These are phyloP conservation scores for Agapanthus africanus DNA, from an alignment of 106 monocot species.

Conservation along the genomic window DNA sequence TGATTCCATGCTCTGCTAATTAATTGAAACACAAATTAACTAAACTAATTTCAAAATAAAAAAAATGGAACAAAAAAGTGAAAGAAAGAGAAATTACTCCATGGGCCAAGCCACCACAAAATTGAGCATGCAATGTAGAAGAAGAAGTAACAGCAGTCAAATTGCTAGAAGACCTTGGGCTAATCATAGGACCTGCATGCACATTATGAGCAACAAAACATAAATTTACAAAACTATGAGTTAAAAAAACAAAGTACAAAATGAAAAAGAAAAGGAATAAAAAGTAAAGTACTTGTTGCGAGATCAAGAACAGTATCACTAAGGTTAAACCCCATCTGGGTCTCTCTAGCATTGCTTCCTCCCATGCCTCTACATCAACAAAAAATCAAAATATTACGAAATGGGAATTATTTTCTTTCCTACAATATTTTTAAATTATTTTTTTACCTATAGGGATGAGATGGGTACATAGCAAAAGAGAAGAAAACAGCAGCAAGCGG, in stretches of 20 bases:
- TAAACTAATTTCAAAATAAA: slow-evolving; percentile 6
- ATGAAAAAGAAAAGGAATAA: no score
- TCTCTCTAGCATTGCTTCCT: slow-evolving; percentile 11
- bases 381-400: background rate
- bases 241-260: background rate
- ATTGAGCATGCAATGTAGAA: slow-evolving; percentile 26
- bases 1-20: slow-evolving; percentile 21
- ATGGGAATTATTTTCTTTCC: background rate
- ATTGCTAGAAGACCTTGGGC: slow-evolving; percentile 66
- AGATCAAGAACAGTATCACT: slow-evolving; percentile 52
- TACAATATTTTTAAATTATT: background rate
- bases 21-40: background rate
- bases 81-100: slow-evolving; percentile 17
- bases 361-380: slow-evolving; percentile 25
- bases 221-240: slow-evolving; percentile 3
- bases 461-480: slow-evolving; percentile 37
- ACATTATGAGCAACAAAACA: no score
- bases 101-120: slow-evolving; percentile 29
- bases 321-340: slow-evolving; percentile 40
- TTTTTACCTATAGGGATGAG: slow-evolving; percentile 33
- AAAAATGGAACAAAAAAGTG: background rate
- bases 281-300: slow-evolving; percentile 24
- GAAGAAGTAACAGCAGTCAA: slow-evolving; percentile 33
- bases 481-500: slow-evolving; percentile 2
- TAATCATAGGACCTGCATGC: slow-evolving; percentile 69